A percentile compares a stretch with the other conserved stretches of the same genome.
Evolutionary conservation across 2,329 filamentous ascomycete genomes (phyloP).

Genomic region (Dothideomycetes sp.): DNA sequence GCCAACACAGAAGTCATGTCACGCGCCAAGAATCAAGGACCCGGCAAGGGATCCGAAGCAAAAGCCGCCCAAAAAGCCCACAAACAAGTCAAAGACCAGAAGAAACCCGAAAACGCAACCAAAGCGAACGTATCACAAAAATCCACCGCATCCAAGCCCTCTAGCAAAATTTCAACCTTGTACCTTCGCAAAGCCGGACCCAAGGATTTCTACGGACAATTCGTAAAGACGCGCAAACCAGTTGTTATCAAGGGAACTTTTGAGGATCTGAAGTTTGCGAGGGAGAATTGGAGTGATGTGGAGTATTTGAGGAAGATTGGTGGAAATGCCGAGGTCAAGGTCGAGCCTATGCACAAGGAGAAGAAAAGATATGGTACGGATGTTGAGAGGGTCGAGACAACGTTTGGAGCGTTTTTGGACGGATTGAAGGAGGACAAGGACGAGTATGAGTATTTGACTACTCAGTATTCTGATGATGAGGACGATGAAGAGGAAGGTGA

Average conservation of each 20-base stretch:
- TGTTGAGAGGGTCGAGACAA: constrained; percentile 4
- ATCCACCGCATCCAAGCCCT: too few relatives aligned
- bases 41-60: too few relatives aligned
- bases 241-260: not conserved
- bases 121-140: too few relatives aligned
- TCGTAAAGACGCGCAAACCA: constrained; percentile 1
- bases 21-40: too few relatives aligned
- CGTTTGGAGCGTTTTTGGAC: constrained; percentile 11
- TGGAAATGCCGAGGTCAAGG: constrained; percentile 7
- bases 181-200: not conserved
- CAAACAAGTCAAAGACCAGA: too few relatives aligned
- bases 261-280: constrained; percentile 3
- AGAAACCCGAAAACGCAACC: too few relatives aligned
- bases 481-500: constrained; percentile 2
- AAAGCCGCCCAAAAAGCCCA: too few relatives aligned
- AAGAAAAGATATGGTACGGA: constrained; percentile 12
- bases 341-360: constrained; percentile 11
- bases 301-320: constrained; percentile 6
- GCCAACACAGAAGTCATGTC: too few relatives aligned
- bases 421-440: constrained; percentile 2
- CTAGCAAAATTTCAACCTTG: too few relatives aligned
- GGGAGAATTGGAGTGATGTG: constrained; percentile 5
- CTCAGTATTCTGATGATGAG: constrained; percentile 10
- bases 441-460: constrained; percentile 9
- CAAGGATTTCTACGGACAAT: not conserved